phyloP scores from a whole-genome alignment of 202 grass and related monocot genomes.

The Elaeis oleifera region DNA sequence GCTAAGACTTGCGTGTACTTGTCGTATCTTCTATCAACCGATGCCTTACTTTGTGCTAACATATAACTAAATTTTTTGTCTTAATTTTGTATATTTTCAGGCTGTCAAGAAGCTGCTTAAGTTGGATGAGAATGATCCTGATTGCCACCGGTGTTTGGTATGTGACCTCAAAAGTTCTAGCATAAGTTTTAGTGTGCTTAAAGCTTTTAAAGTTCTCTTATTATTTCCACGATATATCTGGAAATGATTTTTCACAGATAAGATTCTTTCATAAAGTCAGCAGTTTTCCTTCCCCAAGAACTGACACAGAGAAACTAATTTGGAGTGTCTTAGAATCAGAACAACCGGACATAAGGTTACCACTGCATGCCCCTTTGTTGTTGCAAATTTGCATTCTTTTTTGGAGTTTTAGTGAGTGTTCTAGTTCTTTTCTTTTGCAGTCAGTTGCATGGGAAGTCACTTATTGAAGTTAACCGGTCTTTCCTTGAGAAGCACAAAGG shows the following conservation, averaged over 20 bases:
- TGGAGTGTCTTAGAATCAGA: conserved; percentile 91
- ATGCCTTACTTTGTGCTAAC: conserved; percentile 7
- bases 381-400: neutral
- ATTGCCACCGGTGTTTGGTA: conserved; percentile 87
- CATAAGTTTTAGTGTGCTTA: conserved; percentile 2
- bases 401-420: neutral
- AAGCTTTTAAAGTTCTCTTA: neutral
- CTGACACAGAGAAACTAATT: conserved; percentile 85
- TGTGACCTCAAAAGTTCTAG: conserved; percentile 12
- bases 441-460: conserved; percentile 77
- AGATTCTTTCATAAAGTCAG: conserved; percentile 86
- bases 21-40: no score
- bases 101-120: conserved; percentile 82
- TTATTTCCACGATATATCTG: conserved; percentile 15
- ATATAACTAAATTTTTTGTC: conserved; percentile 20
- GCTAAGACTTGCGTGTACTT: no score
- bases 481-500: conserved; percentile 87
- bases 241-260: conserved; percentile 47
- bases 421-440: conserved; percentile 35
- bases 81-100: conserved; percentile 31
- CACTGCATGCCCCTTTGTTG: conserved; percentile 7
- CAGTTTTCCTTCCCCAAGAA: conserved; percentile 48
- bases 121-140: conserved; percentile 77
- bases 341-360: conserved; percentile 74
- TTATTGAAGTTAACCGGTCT: conserved; percentile 71